Evolutionary conservation across 257 asterid genomes (phyloP), one percentile per base, ranked within the genome.

Genomic region (Salvia splendens): DNA sequence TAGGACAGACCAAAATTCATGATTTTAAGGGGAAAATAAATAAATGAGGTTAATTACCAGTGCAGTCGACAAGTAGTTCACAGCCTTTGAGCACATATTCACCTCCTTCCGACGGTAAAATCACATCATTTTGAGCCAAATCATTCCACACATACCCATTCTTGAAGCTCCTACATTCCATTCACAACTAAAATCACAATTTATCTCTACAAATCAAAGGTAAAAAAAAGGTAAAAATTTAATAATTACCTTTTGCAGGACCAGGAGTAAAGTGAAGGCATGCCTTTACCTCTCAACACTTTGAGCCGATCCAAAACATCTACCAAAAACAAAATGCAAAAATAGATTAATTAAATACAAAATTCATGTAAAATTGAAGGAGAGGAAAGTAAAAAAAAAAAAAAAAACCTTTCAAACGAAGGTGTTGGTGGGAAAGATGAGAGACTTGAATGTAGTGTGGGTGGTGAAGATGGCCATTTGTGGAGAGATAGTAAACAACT

Each of bases 61-160:
- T 66, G 84, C 79, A 85, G 15, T 73, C 79, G 7, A 75, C 67
- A 7, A 76, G 43, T 7, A 89, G 56, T 70, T 89, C 96, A 38
- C 95, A 89, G 4, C 97, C 98, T 78, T 92, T 92, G 72, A 92
- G 95, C 0, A 89, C 85, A 75, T 87, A 89, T 74, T 92, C 98
- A 64, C 86, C 87, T 45, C 97, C 95, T 79, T 89, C 93, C 2
- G 87, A 81, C 17, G 97, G 96, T 59, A 68, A 79, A 65, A 92
- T 83, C 6, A 79, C 77, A 52, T 92, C 98, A 69, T 80, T 84
- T 53, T 79, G 93, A 0, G 78, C 69, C 67, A 92, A 80, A 70
- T 89, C 98, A 83, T 92, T 87, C 98, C 98, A 92, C 5, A 92
- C 97, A 70, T 84, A 92, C 0, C 98, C 98, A 70, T 83, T 92